Base-by-base conservation (phyloP, 306 rosid genomes). In the Lathyrus oleraceus region DNA sequence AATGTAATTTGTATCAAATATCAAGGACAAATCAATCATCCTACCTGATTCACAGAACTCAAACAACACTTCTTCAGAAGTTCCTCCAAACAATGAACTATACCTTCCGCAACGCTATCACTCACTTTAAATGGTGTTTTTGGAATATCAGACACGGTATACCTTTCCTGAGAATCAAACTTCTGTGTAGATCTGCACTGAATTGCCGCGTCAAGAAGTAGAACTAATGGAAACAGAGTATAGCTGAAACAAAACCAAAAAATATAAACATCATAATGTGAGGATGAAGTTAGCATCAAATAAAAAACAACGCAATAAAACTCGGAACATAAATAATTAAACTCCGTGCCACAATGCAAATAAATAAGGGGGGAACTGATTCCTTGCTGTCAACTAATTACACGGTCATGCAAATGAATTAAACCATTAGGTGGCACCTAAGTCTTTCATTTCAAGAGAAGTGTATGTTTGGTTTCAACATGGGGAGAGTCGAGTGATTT, bases 1-100 rank as follows among this genome's bases (percentile, higher is more conserved):
- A 28, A 70, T 30, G 66, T 8, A 65, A 74, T 12, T 20, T 64
- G 54, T 8, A 14, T 27, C 25, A 81, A 68, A 43, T 25, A 63
- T 42, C 48, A 77, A 76, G 35, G 35, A 54, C 25, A 78, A 75
- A 79, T 61, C 32, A 62, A 79, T 65, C 47, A 66, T 70, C 74
- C 61, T 49, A 94, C 98, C 98, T 90, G 98, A 64, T 90, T 91
- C 76, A 85, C 88, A 47, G 98, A 90, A 77, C 76, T 87, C 73
- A 94, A 74, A 71, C 40, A 65, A 73, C 98, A 94, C 88, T 94
- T 94, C 61, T 61, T 83, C 63, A 94, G 81, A 68, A 94, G 90
- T 66, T 88, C 97, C 78, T 85, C 88, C 75, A 94, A 85, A 85
- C 98, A 94, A 45, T 68, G 81, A 69, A 94, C 85, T 20, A 88